Conservation (phyloP, 2,329 filamentous ascomycete species). For the Cytospora leucostoma region DNA sequence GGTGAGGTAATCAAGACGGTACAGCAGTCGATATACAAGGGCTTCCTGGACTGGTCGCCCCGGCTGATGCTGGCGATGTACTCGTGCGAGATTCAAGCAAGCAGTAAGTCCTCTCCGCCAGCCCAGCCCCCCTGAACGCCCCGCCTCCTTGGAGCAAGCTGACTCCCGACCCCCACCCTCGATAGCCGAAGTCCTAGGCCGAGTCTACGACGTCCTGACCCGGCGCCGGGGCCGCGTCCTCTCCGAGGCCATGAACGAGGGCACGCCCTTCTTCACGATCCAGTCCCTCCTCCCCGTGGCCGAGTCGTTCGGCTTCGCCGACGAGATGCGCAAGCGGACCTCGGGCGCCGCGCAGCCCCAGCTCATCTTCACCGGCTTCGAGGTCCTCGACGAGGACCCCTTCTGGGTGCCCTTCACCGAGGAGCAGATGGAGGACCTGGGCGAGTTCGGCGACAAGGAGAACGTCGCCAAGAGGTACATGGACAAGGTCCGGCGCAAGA, state of each 20-base stretch:
- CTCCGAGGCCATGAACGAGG: conserved; percentile 89
- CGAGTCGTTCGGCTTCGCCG: conserved; percentile 92
- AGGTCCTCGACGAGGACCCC: conserved; percentile 91
- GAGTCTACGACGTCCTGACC: conserved; percentile 97
- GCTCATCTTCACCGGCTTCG: conserved; percentile 89
- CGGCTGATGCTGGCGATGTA: conserved; percentile 98
- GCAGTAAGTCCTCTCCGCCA: conserved; percentile 55
- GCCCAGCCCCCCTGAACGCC: neutral
- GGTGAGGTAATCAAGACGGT: conserved; percentile 91
- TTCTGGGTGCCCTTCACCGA: conserved; percentile 98
- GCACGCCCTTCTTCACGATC: conserved; percentile 95
- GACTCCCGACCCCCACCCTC: conserved; percentile 27
- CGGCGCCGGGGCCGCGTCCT: conserved; percentile 86
- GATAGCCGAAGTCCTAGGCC: conserved; percentile 83
- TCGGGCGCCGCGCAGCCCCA: conserved; percentile 90
- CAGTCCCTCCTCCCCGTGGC: conserved; percentile 84
- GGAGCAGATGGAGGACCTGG: conserved; percentile 93
- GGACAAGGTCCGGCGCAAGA: conserved; percentile 81
- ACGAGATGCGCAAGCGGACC: conserved; percentile 94
- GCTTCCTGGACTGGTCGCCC: conserved; percentile 93
- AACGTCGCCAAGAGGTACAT: conserved; percentile 97
- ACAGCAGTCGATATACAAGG: conserved; percentile 78
- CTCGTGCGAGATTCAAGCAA: conserved; percentile 94
- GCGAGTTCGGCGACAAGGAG: conserved; percentile 89
- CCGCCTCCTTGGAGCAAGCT: conserved; percentile 13